Base-by-base conservation (phyloP, 176 grass and related monocot genomes). In the Carex pumila region DNA sequence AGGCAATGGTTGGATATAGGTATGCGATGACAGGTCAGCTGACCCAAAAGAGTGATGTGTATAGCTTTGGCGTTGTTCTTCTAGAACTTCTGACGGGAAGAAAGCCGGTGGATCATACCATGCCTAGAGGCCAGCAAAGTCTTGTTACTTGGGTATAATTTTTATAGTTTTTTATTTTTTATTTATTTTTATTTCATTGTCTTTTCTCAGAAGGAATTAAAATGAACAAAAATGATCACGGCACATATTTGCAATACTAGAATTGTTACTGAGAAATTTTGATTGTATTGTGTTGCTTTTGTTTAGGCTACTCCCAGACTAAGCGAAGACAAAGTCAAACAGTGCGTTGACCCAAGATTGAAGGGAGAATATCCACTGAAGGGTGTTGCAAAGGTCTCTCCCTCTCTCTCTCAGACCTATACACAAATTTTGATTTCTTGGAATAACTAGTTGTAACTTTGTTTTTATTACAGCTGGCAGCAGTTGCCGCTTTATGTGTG, bases 51-150 rank as follows among this genome's bases (percentile, higher is more conserved):
- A 97, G 92, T 87, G 95, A 97, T 61, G 92, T 94, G 9, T 94
- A 97, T 87, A 97, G 95, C 68, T 97, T 97, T 84, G 95, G 94
- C 32, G 95, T 97, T 41, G 95, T 97, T 85, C 92, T 97, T 73
- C 89, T 97, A 85, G 90, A 97, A 79, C 88, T 97, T 92, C 45
- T 97, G 84, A 97, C 95, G 2, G 92, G 95, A 89, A 89, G 95
- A 73, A 97, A 97, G 60, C 95, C 92, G 19, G 92, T 97, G 63
- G 95, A 97, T 39, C 95, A 97, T 89, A 97, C 94, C 77, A 94
- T 94, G 95, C 92, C 92, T 79, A 90, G 94, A 92, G 94, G 94
- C 22, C 94, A 97, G 84, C 92, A 97, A 61, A 97, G 95, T 82
- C 86, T 97, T 22, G 95, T 97, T 85, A 97, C 92, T 71, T 97